Evolutionary conservation across 164 flowering plant species (phyloP).

Genomic region (Houttuynia cordata): DNA sequence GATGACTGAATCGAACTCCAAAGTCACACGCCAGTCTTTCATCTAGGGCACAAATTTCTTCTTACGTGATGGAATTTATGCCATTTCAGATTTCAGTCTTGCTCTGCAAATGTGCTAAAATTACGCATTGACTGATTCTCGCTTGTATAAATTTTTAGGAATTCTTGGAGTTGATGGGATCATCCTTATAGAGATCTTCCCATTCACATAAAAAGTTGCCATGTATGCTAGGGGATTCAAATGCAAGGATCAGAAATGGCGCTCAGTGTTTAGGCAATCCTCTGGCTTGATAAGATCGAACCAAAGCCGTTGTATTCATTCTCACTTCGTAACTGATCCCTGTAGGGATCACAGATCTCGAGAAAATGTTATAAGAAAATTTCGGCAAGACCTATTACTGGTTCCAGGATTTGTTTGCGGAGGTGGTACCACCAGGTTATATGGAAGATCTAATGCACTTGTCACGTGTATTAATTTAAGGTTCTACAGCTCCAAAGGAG

Average conservation of each 20-base stretch:
- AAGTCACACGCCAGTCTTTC: too few relatives aligned
- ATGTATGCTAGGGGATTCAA: constrained; percentile 75
- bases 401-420: constrained; percentile 10
- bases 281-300: constrained; percentile 21
- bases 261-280: constrained; percentile 19
- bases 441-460: constrained; percentile 10
- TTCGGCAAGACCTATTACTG: constrained; percentile 1
- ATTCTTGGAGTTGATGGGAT: neutral
- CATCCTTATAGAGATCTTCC: neutral
- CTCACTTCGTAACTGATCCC: constrained; percentile 10
- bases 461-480: constrained; percentile 23
- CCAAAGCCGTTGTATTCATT: constrained; percentile 8
- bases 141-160: constrained; percentile 2
- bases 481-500: constrained; percentile 75
- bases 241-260: constrained; percentile 37
- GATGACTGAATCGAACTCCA: too few relatives aligned
- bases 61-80: too few relatives aligned
- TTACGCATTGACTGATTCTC: too few relatives aligned
- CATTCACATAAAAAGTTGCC: constrained; percentile 13
- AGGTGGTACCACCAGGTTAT: constrained; percentile 2
- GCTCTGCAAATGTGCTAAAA: too few relatives aligned
- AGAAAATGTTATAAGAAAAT: neutral
- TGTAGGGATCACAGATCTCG: constrained; percentile 1
- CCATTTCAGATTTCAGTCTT: too few relatives aligned
- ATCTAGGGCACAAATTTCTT: too few relatives aligned